Conservation (phyloP, 2,329 filamentous ascomycete genomes). For the Ceratocystis harringtonii region DNA sequence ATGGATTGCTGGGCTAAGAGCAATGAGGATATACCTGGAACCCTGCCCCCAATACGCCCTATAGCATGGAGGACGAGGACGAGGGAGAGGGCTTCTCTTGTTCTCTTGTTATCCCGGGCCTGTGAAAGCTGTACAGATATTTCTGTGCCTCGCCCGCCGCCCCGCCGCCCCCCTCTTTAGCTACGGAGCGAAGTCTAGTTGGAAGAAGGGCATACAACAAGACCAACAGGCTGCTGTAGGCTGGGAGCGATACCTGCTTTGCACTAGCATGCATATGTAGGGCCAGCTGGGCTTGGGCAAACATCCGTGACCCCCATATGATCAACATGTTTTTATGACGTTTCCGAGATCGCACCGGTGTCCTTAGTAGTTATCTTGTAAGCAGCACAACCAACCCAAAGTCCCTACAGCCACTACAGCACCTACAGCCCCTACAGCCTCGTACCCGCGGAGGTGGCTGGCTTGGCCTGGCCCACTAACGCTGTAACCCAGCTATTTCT, state of each 20-base stretch:
- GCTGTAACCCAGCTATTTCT: slow-evolving; percentile 1
- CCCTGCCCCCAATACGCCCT: neutral
- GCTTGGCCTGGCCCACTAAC: neutral
- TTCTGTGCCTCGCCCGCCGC: too few relatives aligned
- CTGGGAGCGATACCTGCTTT: too few relatives aligned
- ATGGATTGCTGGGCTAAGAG: neutral
- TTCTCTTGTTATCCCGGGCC: neutral
- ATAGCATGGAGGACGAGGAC: neutral
- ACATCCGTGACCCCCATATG: too few relatives aligned
- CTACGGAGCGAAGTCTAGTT: too few relatives aligned
- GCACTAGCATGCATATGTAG: too few relatives aligned
- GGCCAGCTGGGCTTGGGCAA: too few relatives aligned
- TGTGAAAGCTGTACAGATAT: neutral
- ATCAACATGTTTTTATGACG: neutral
- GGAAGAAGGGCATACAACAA: too few relatives aligned
- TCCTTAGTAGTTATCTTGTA: neutral
- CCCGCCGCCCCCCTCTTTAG: too few relatives aligned
- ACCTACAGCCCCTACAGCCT: neutral
- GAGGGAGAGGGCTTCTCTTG: neutral
- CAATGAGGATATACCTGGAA: neutral
- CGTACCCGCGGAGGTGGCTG: neutral
- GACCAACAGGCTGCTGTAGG: too few relatives aligned
- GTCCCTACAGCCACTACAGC: neutral
- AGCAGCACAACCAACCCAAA: neutral
- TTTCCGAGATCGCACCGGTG: neutral